phyloP scores from a whole-genome alignment of 208 protist species.

The Tritrichomonas foetus region DNA sequence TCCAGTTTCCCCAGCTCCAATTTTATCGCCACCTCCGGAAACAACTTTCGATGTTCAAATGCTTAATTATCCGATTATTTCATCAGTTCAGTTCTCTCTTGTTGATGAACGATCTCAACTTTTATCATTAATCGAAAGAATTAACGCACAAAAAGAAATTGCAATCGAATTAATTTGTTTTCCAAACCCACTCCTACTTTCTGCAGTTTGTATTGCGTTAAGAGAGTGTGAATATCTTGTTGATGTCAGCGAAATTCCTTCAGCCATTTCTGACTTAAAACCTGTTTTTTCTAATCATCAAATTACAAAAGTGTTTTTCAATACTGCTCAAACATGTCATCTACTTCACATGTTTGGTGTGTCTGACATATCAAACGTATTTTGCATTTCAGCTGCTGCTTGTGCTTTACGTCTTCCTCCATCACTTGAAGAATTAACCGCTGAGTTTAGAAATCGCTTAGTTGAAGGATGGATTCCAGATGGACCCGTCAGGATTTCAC shows the following conservation, averaged over 20 bases:
- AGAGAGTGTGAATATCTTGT: constrained; percentile 32
- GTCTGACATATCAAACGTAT: not conserved
- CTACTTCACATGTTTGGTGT: not conserved
- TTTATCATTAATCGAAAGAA: not conserved
- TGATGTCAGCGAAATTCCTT: not conserved
- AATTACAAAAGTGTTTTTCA: not conserved
- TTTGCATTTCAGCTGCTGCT: not conserved
- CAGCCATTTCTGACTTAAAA: not conserved
- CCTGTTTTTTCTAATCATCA: not conserved
- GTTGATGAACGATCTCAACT: constrained; percentile 1
- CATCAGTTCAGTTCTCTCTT: constrained; percentile 21
- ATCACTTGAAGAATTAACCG: constrained; percentile 25
- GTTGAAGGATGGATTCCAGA: constrained; percentile 1
- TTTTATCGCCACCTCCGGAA: not conserved
- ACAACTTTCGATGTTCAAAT: not conserved
- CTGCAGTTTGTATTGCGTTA: not conserved
- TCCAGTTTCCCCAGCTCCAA: not conserved
- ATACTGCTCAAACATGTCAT: not conserved
- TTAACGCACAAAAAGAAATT: not conserved
- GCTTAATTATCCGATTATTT: constrained; percentile 15
- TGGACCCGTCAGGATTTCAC: not conserved
- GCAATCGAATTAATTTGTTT: not conserved
- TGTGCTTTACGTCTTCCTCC: not conserved
- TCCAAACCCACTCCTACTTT: not conserved
- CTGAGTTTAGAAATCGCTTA: not conserved